Evolutionary conservation across 805 yeast genomes (phyloP).

Genomic region (Millerozyma miso): DNA sequence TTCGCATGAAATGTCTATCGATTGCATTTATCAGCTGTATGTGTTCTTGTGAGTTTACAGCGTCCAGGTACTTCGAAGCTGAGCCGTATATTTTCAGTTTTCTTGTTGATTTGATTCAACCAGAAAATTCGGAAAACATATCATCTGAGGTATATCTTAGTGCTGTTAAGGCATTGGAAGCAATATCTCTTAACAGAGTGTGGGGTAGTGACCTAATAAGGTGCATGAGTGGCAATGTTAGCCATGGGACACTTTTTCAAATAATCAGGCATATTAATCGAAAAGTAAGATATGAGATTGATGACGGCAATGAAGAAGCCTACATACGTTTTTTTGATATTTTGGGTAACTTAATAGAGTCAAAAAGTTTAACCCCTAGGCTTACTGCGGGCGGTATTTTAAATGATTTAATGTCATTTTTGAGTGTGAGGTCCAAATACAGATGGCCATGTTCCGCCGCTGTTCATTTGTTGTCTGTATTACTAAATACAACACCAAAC

Average conservation of each 20-base stretch:
- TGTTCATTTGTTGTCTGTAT: conserved; percentile 49
- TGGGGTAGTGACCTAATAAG: conserved; percentile 77
- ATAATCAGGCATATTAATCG: conserved; percentile 61
- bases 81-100: conserved; percentile 67
- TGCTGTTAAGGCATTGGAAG: conserved; percentile 64
- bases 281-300: conserved; percentile 38
- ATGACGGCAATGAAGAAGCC: conserved; percentile 27
- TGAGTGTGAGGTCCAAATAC: conserved; percentile 47
- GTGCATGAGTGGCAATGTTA: conserved; percentile 78
- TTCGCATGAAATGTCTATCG: conserved; percentile 62
- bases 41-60: conserved; percentile 53
- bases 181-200: conserved; percentile 59
- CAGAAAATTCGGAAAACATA: conserved; percentile 47
- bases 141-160: conserved; percentile 52
- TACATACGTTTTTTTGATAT: conserved; percentile 58
- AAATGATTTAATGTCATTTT: conserved; percentile 57
- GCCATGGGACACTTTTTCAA: conserved; percentile 79
- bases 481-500: conserved; percentile 42
- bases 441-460: conserved; percentile 62
- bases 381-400: conserved; percentile 74
- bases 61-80: conserved; percentile 62
- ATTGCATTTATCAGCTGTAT: conserved; percentile 60
- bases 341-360: conserved; percentile 55
- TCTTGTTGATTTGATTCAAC: conserved; percentile 67
- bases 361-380: conserved; percentile 52